These are phyloP conservation scores for Hypoxylon sp. DNA, from an alignment of 2,329 filamentous ascomycete genomes.

Conservation along the genomic window DNA sequence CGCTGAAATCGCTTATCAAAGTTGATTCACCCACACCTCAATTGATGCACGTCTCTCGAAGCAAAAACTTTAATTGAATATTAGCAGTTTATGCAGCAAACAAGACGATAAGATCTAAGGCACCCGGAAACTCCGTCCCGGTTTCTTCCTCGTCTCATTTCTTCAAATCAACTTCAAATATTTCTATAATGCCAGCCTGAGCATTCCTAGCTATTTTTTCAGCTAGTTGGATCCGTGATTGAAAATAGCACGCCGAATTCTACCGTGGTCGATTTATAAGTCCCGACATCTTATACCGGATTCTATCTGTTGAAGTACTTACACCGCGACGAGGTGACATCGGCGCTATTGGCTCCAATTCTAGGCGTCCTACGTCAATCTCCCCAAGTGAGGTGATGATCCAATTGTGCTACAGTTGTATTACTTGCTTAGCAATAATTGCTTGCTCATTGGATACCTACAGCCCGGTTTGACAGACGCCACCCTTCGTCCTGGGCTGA, in stretches of 20 bases:
- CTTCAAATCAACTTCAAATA: slow-evolving; percentile 1
- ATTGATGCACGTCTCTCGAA: slow-evolving; percentile 33
- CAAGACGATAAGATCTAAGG: not conserved
- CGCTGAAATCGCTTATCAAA: slow-evolving; percentile 29
- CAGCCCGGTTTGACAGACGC: slow-evolving; percentile 14
- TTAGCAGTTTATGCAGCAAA: not conserved
- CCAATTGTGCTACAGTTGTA: not conserved
- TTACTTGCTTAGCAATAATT: slow-evolving; percentile 23
- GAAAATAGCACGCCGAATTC: not conserved
- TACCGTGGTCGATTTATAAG: not conserved
- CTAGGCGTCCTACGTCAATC: not conserved
- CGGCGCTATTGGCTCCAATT: slow-evolving; percentile 6
- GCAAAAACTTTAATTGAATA: slow-evolving; percentile 1
- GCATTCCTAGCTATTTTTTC: slow-evolving; percentile 2
- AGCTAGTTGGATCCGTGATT: not conserved
- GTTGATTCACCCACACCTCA: slow-evolving; percentile 28
- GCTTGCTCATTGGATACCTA: slow-evolving; percentile 34
- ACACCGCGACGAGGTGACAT: not conserved
- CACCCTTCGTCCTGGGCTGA: slow-evolving; percentile 9
- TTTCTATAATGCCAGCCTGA: slow-evolving; percentile 1
- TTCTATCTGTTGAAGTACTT: not conserved
- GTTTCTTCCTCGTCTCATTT: slow-evolving; percentile 24
- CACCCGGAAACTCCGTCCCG: slow-evolving; percentile 2
- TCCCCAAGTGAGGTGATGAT: slow-evolving; percentile 8
- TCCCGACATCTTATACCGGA: slow-evolving; percentile 1